phyloP scores from a whole-genome alignment of 1,284 basidiomycete species.

The Cutaneotrichosporon curvatum region DNA sequence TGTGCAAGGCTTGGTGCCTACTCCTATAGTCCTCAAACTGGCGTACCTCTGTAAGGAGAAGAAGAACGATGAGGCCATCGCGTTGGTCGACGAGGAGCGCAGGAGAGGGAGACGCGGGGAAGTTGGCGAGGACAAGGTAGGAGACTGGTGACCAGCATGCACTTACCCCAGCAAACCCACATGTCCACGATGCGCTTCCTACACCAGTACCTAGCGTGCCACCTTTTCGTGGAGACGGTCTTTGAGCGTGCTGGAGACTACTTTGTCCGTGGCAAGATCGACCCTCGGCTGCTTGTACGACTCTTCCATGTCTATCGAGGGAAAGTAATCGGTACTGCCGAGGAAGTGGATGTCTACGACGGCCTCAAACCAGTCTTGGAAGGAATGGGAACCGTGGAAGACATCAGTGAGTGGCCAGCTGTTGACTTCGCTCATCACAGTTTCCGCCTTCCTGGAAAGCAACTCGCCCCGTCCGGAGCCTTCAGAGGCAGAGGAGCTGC shows the following conservation, averaged over 20 bases:
- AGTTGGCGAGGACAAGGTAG: constrained; percentile 38
- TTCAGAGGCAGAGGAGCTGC: constrained; percentile 19
- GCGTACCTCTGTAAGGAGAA: constrained; percentile 41
- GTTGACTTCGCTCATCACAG: constrained; percentile 1
- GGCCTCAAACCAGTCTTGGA: constrained; percentile 38
- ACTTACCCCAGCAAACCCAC: constrained; percentile 31
- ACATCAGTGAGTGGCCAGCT: constrained; percentile 40
- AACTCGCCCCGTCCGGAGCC: constrained; percentile 1
- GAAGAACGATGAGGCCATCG: constrained; percentile 42
- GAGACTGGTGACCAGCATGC: constrained; percentile 1
- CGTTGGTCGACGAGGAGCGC: constrained; percentile 41
- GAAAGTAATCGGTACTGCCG: constrained; percentile 36
- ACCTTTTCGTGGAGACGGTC: constrained; percentile 38
- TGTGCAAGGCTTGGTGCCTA: constrained; percentile 42
- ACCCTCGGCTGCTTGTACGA: constrained; percentile 45
- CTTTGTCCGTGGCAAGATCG: constrained; percentile 39
- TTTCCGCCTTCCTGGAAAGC: constrained; percentile 10
- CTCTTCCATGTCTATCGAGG: constrained; percentile 42
- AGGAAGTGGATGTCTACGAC: constrained; percentile 41
- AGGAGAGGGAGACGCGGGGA: constrained; percentile 37
- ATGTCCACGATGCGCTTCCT: constrained; percentile 41
- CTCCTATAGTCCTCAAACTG: constrained; percentile 36
- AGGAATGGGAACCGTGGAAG: constrained; percentile 35
- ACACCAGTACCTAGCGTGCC: constrained; percentile 44
- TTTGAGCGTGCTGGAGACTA: constrained; percentile 47